Evolutionary conservation across 306 rosid species (phyloP), one percentile per base, ranked within the genome.

Genomic region (Fragaria vesca): DNA sequence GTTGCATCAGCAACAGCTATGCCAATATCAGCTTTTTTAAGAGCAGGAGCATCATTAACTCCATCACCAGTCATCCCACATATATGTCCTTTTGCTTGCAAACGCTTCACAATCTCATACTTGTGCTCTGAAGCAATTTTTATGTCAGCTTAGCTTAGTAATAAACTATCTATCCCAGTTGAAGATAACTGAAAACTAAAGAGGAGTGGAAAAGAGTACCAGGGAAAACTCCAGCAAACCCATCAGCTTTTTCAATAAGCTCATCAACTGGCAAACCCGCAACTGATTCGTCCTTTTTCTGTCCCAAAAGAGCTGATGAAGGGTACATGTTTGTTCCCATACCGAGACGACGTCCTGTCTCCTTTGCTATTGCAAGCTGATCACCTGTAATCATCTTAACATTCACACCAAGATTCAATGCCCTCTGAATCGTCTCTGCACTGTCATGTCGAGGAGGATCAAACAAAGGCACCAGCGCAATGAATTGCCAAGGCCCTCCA

Each of bases 271-370:
- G 97, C 79, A 92, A 86, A 71, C 87, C 74, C 75, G 78, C 79
- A 45, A 90, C 71, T 45, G 93, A 61, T 80, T 85, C 86, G 5
- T 88, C 96, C 74, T 86, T 92, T 65, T 90, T 82, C 82, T 89
- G 86, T 66, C 97, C 97, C 79, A 90, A 76, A 48, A 92, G 87
- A 68, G 92, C 71, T 16, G 96, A 87, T 61, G 97, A 90, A 52
- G 97, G 97, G 80, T 92, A 90, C 96, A 92, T 92, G 85, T 92
- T 92, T 76, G 91, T 92, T 78, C 97, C 97, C 97, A 90, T 92
- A 73, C 97, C 97, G 2, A 92, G 81, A 12, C 96, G 91, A 4
- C 97, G 93, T 28, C 97, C 98, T 0, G 98, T 93, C 82, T 93
- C 98, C 81, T 91, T 93, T 20, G 74, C 98, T 89, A 91, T 93